Evolutionary conservation across 768 basidiomycete species (phyloP).

Genomic region (Daedaleopsis sinensis): DNA sequence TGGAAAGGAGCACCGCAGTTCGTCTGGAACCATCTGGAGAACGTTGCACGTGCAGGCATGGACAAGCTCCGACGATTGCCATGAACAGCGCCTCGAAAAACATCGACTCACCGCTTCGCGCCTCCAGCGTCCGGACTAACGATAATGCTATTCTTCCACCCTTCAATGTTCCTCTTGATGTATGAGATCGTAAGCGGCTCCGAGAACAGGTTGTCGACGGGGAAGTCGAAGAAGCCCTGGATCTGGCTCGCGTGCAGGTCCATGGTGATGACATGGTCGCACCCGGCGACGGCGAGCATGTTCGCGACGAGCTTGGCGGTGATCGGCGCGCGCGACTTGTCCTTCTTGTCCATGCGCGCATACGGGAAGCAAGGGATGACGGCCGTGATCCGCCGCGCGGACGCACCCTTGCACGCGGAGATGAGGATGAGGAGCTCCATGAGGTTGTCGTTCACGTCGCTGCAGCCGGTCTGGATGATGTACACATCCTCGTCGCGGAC

Average conservation of each 20-base stretch:
- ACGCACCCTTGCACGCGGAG: slow-evolving; percentile 96
- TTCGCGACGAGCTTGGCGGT: slow-evolving; percentile 98
- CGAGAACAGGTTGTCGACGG: slow-evolving; percentile 96
- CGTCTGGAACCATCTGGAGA: no score
- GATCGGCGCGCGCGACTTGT: slow-evolving; percentile 93
- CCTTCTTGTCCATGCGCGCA: slow-evolving; percentile 97
- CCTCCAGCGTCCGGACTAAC: slow-evolving; percentile 98
- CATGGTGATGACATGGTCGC: slow-evolving; percentile 99
- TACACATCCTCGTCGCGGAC: slow-evolving; percentile 98
- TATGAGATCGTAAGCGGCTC: slow-evolving; percentile 95
- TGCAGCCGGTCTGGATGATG: slow-evolving; percentile 91
- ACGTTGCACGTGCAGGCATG: background rate
- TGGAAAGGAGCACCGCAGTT: no score
- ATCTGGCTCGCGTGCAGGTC: slow-evolving; percentile 98
- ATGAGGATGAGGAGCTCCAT: slow-evolving; percentile 99
- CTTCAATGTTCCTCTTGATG: slow-evolving; percentile 83
- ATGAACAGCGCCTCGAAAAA: slow-evolving; percentile 1
- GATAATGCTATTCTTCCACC: slow-evolving; percentile 87
- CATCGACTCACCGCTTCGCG: slow-evolving; percentile 83
- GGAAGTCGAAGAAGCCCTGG: slow-evolving; percentile 98
- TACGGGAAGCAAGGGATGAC: slow-evolving; percentile 99
- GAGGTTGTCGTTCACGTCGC: slow-evolving; percentile 92
- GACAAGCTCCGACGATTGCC: background rate
- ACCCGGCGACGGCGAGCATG: slow-evolving; percentile 96
- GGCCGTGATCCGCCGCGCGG: slow-evolving; percentile 93